Evolutionary conservation across 305 asterid species (phyloP).

Genomic region (Fraxinus xanthoxyloides): DNA sequence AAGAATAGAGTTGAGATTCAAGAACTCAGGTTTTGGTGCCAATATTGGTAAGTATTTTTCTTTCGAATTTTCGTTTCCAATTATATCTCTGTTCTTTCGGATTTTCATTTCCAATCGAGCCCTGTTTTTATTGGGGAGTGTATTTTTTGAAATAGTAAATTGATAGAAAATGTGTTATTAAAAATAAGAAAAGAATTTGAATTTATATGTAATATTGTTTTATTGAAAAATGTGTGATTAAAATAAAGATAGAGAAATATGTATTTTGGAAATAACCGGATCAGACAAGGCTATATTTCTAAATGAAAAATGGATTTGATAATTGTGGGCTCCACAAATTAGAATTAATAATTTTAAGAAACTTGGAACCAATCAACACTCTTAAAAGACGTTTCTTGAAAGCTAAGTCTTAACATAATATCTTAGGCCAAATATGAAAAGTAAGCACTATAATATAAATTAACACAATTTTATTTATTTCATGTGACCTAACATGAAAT

Average conservation of each 20-base stretch:
- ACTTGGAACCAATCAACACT: conserved; percentile 25
- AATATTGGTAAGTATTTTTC: conserved; percentile 62
- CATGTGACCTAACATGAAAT: too few relatives aligned
- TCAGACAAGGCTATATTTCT: not conserved
- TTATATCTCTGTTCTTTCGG: not conserved
- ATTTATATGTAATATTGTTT: too few relatives aligned
- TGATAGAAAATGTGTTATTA: too few relatives aligned
- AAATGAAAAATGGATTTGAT: not conserved
- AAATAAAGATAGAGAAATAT: too few relatives aligned
- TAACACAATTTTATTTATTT: too few relatives aligned
- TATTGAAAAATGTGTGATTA: too few relatives aligned
- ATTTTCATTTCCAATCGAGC: too few relatives aligned
- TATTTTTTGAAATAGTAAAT: too few relatives aligned
- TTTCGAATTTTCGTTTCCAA: too few relatives aligned
- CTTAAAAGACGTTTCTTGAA: conserved; percentile 24
- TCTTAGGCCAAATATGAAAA: not conserved
- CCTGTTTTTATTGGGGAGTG: too few relatives aligned
- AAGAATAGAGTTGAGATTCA: conserved; percentile 61
- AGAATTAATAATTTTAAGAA: conserved; percentile 21
- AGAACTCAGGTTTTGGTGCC: conserved; percentile 92
- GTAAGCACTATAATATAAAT: not conserved
- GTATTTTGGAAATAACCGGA: too few relatives aligned
- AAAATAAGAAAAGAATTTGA: too few relatives aligned
- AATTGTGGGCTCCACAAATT: not conserved
- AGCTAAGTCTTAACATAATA: not conserved